Conservation (phyloP, 2,329 filamentous ascomycete species). For the Celoporthe dispersa region DNA sequence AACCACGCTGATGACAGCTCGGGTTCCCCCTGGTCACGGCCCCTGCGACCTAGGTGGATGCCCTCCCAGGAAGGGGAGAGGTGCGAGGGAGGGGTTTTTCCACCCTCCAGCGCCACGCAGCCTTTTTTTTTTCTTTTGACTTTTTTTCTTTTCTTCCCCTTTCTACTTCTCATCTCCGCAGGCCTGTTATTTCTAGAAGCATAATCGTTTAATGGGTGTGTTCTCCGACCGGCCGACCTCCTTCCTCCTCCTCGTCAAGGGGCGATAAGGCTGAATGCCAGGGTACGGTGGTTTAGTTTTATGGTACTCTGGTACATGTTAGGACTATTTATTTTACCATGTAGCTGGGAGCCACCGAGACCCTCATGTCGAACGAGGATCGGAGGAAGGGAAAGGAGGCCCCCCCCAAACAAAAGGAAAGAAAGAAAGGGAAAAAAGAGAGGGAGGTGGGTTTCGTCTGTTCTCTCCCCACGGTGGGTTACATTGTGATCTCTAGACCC, state of each 20-base stretch:
- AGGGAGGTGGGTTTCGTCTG: neutral
- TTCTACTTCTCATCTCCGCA: neutral
- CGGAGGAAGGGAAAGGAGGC: too few species aligned
- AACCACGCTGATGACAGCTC: conserved; percentile 2
- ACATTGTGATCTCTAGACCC: neutral
- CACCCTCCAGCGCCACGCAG: neutral
- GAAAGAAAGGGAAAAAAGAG: neutral
- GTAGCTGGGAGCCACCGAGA: neutral
- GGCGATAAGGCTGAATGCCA: neutral
- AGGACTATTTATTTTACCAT: neutral
- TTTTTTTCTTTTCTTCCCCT: neutral
- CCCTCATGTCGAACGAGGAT: neutral
- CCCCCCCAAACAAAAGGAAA: too few species aligned
- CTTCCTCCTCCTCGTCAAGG: neutral
- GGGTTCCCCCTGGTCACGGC: neutral
- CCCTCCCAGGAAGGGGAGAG: neutral
- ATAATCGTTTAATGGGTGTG: neutral
- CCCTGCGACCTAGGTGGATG: neutral
- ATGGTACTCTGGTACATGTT: too few species aligned
- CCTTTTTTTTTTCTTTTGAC: neutral
- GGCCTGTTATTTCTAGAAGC: neutral
- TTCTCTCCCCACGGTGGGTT: neutral
- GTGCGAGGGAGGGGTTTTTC: neutral
- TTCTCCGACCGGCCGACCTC: neutral
- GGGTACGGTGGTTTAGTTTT: neutral